Conservation (phyloP, 306 rosid species). For the Luffa aegyptiaca region DNA sequence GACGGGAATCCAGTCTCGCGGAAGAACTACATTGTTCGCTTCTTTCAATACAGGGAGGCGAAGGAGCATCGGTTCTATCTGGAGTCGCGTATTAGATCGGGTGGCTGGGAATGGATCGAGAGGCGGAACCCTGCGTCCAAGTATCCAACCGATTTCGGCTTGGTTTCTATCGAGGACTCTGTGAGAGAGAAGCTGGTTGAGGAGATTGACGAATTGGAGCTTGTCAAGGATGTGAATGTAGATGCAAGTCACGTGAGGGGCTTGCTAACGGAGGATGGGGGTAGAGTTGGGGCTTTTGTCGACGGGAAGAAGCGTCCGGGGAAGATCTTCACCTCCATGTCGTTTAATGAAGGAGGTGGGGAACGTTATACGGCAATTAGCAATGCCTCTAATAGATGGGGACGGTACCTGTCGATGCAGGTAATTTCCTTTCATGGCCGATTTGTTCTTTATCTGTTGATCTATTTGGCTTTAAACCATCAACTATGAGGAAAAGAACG, state of each 20-base stretch:
- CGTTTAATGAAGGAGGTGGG: conserved; percentile 52
- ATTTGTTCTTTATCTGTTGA: background rate
- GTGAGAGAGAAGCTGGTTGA: conserved; percentile 23
- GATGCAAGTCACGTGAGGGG: conserved; percentile 61
- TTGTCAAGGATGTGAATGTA: conserved; percentile 69
- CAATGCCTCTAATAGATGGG: conserved; percentile 39
- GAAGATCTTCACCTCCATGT: conserved; percentile 78
- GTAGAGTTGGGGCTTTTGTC: conserved; percentile 45
- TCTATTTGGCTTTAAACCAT: background rate
- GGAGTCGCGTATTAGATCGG: conserved; percentile 30
- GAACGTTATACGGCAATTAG: conserved; percentile 10
- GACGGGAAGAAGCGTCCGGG: conserved; percentile 83
- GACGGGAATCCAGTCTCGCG: conserved; percentile 15
- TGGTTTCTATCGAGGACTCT: conserved; percentile 54
- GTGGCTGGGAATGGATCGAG: conserved; percentile 82
- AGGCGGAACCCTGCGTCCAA: conserved; percentile 64
- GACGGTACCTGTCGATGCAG: conserved; percentile 59
- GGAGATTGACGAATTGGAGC: conserved; percentile 39
- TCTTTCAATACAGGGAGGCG: conserved; percentile 44
- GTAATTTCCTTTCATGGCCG: conserved; percentile 19
- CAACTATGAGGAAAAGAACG: background rate
- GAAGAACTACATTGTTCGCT: conserved; percentile 64
- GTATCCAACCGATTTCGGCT: conserved; percentile 78
- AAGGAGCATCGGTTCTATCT: conserved; percentile 53
- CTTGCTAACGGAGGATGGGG: conserved; percentile 27